These are phyloP conservation scores for Didymella sp. DNA, from an alignment of 2,329 filamentous ascomycete species.

Conservation along the genomic window DNA sequence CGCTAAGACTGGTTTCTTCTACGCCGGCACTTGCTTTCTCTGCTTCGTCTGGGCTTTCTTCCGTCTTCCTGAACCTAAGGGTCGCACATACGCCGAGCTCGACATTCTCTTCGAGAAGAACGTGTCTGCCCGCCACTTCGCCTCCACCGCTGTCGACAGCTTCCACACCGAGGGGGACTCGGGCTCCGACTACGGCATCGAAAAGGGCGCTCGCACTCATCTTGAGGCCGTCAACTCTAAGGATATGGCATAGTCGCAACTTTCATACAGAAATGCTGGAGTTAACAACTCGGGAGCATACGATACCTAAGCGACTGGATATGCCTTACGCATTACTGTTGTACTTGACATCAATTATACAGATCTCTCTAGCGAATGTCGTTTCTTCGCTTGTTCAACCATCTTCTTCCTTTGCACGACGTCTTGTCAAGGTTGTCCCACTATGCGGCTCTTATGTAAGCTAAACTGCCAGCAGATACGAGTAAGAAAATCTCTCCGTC, in stretches of 20 bases:
- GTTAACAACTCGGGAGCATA: neutral
- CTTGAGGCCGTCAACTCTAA: slow-evolving; percentile 36
- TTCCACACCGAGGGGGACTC: slow-evolving; percentile 27
- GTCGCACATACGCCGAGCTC: slow-evolving; percentile 83
- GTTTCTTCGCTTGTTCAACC: neutral
- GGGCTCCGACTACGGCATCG: slow-evolving; percentile 27
- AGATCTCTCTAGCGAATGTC: slow-evolving; percentile 3
- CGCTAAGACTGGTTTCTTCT: slow-evolving; percentile 87
- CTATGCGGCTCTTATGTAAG: neutral
- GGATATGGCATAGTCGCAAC: slow-evolving; percentile 9
- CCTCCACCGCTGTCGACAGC: slow-evolving; percentile 34
- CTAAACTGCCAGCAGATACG: neutral
- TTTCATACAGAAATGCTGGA: neutral
- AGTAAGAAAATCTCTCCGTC: neutral
- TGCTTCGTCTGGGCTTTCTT: slow-evolving; percentile 83
- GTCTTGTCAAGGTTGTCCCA: neutral
- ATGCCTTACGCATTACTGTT: slow-evolving; percentile 4
- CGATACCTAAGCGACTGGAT: neutral
- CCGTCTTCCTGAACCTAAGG: slow-evolving; percentile 78
- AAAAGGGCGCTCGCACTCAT: slow-evolving; percentile 36
- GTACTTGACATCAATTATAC: slow-evolving; percentile 6
- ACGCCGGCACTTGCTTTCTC: slow-evolving; percentile 78
- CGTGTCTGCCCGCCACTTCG: slow-evolving; percentile 43
- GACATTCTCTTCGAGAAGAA: slow-evolving; percentile 77
- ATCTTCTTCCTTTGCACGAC: neutral